phyloP scores from a whole-genome alignment of 495 filamentous ascomycete genomes.

The Oleoguttula mirabilis region DNA sequence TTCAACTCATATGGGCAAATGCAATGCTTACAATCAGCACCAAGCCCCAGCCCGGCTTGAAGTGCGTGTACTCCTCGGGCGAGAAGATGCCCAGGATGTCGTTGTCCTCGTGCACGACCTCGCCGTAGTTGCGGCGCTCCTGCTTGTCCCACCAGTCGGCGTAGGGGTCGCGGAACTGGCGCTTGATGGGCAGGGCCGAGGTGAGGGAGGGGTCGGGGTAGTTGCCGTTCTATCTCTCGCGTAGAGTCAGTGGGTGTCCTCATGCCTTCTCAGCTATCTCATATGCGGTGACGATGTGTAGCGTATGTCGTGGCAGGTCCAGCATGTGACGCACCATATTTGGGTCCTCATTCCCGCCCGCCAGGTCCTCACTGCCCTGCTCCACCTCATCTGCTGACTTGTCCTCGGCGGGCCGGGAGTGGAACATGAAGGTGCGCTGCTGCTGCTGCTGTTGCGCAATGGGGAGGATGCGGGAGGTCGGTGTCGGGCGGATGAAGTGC shows the following conservation, averaged over 20 bases:
- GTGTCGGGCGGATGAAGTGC: constrained; percentile 5
- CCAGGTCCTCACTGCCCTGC: constrained; percentile 27
- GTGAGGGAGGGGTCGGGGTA: constrained; percentile 69
- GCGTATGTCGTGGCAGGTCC: not conserved
- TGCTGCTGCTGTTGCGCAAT: constrained; percentile 10
- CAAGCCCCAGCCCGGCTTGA: constrained; percentile 56
- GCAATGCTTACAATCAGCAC: constrained; percentile 41
- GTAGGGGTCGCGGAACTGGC: constrained; percentile 82
- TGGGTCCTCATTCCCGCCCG: constrained; percentile 70
- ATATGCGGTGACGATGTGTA: not conserved
- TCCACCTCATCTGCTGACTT: constrained; percentile 15
- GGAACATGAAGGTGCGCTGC: not conserved
- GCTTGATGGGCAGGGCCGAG: constrained; percentile 46
- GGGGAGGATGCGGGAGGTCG: constrained; percentile 15
- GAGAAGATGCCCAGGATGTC: constrained; percentile 89
- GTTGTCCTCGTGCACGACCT: constrained; percentile 93
- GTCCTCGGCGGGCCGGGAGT: constrained; percentile 29
- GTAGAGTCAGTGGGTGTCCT: not conserved
- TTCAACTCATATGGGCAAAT: no score
- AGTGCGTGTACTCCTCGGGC: constrained; percentile 79
- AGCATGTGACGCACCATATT: constrained; percentile 48
- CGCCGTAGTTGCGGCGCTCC: constrained; percentile 88
- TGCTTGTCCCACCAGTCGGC: constrained; percentile 85
- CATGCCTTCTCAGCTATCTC: not conserved
- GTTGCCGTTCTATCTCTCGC: constrained; percentile 74